These are phyloP conservation scores for Neocatenulostroma microsporum DNA, from an alignment of 2,329 filamentous ascomycete species.

Conservation along the genomic window DNA sequence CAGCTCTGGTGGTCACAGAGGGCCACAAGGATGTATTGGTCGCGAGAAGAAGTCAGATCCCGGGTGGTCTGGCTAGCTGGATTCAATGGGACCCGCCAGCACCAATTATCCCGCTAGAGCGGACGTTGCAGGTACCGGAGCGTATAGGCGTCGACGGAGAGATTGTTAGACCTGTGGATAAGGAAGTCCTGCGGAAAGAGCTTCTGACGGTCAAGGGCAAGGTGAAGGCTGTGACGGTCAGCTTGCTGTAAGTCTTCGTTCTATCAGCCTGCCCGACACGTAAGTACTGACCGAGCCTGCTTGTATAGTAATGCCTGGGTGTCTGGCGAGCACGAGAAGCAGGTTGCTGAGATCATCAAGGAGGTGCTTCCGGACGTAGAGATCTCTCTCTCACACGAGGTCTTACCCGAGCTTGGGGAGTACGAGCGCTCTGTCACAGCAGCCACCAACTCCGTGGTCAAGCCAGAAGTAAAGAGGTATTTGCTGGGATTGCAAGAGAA, in stretches of 20 bases:
- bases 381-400: constrained; percentile 20
- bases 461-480: constrained; percentile 22
- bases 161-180: constrained; percentile 18
- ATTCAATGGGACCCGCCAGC: constrained; percentile 21
- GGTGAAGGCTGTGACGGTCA: constrained; percentile 21
- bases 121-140: constrained; percentile 20
- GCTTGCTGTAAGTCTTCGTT: too few relatives aligned
- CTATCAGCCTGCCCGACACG: too few relatives aligned
- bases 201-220: constrained; percentile 21
- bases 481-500: constrained; percentile 19
- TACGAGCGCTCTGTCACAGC: constrained; percentile 22
- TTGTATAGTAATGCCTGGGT: constrained; percentile 25
- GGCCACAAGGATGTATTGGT: constrained; percentile 24
- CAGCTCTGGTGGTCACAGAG: constrained; percentile 21
- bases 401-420: constrained; percentile 22
- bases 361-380: constrained; percentile 21
- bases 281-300: too few relatives aligned
- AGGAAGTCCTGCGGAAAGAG: constrained; percentile 17
- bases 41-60: constrained; percentile 20
- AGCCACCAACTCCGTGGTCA: constrained; percentile 21
- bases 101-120: constrained; percentile 20
- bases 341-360: constrained; percentile 19
- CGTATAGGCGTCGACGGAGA: constrained; percentile 19
- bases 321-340: constrained; percentile 19
- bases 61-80: constrained; percentile 20